Percentiles rank a stretch among this genome's conserved stretches.
Evolutionary conservation across 108 stramenopile species (phyloP).

Genomic region (Nannochloropsis oceanica): DNA sequence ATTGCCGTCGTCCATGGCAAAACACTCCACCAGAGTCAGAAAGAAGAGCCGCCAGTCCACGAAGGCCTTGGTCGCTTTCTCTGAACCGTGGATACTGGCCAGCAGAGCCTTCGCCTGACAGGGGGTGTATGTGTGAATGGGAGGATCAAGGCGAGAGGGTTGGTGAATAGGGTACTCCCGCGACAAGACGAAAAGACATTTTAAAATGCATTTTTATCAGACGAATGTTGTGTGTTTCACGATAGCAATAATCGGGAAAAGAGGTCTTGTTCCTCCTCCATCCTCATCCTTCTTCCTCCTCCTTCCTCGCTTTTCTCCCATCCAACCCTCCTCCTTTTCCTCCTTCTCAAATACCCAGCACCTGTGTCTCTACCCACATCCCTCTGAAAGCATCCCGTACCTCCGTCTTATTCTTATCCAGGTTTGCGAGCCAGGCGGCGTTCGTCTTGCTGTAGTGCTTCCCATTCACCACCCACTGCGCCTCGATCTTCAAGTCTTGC

Average conservation of each 20-base stretch:
- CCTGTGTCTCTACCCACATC: no score
- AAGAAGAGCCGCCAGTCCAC: slow-evolving; percentile 91
- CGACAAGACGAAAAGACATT: no score
- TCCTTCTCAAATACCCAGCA: no score
- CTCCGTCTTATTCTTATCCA: slow-evolving; percentile 58
- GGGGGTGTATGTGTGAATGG: neutral
- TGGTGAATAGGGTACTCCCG: no score
- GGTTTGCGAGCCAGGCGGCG: slow-evolving; percentile 69
- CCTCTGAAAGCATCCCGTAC: slow-evolving; percentile 10
- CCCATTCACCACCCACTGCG: slow-evolving; percentile 87
- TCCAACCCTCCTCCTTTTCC: no score
- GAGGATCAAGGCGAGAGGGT: no score
- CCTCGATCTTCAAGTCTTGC: slow-evolving; percentile 37
- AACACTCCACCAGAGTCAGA: slow-evolving; percentile 84
- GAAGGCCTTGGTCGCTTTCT: slow-evolving; percentile 46
- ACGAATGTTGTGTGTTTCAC: no score
- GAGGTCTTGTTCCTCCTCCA: no score
- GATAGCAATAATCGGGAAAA: no score
- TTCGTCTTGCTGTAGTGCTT: slow-evolving; percentile 68
- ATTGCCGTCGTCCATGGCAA: slow-evolving; percentile 61
- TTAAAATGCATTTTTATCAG: no score
- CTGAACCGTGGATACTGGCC: slow-evolving; percentile 57
- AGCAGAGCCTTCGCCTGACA: slow-evolving; percentile 10
- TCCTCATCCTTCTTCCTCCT: no score
- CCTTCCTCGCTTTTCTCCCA: no score